Evolutionary conservation across 495 filamentous ascomycete genomes (phyloP).

Genomic region (Penicillium arizonense): DNA sequence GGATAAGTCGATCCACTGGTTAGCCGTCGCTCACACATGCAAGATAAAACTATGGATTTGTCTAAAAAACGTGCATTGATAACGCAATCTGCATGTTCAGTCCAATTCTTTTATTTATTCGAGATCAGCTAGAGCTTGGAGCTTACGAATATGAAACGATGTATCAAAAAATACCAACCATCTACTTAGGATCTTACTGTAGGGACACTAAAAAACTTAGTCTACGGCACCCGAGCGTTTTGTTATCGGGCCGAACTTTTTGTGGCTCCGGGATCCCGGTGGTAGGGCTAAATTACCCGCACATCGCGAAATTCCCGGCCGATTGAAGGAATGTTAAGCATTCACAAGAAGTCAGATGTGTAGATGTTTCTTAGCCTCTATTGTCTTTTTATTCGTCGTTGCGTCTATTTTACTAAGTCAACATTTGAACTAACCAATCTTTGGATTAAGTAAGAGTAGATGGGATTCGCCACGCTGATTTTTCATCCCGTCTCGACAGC

Average conservation of each 20-base stretch:
- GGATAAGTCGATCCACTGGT: neutral
- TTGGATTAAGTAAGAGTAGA: neutral
- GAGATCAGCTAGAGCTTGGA: neutral
- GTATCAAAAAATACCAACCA: neutral
- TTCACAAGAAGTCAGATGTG: too few relatives aligned
- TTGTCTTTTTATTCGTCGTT: too few relatives aligned
- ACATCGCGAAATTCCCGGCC: neutral
- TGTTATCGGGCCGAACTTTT: conserved; percentile 3
- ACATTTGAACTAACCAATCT: neutral
- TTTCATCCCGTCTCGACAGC: neutral
- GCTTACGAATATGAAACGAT: neutral
- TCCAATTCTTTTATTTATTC: neutral
- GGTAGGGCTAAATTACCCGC: conserved; percentile 4
- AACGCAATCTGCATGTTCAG: neutral
- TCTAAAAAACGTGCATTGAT: neutral
- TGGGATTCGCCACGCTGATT: conserved; percentile 2
- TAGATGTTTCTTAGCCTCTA: too few relatives aligned
- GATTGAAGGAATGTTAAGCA: too few relatives aligned
- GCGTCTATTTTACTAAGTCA: too few relatives aligned
- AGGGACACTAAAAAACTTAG: neutral
- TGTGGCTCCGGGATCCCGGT: conserved; percentile 3
- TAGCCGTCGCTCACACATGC: neutral
- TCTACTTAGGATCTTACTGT: neutral
- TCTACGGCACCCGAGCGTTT: neutral
- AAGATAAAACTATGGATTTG: neutral